Evolutionary conservation across 2,329 filamentous ascomycete species (phyloP).

Genomic region (Aspergillus alliaceus): DNA sequence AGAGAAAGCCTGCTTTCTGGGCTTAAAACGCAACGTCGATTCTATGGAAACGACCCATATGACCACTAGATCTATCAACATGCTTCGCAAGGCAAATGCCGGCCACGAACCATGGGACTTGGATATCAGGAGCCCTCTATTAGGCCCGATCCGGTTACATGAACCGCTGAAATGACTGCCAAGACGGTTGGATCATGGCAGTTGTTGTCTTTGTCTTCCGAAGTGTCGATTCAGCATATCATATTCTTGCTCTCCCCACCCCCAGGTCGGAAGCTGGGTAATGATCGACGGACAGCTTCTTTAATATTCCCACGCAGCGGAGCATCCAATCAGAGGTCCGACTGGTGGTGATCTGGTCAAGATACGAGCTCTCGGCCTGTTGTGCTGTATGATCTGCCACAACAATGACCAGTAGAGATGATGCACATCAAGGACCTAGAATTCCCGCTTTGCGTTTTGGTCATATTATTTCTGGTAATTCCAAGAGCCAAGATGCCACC

Average conservation of each 20-base stretch:
- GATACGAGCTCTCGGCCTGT: neutral
- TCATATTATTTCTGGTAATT: neutral
- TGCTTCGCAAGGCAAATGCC: too few relatives aligned
- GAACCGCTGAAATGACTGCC: too few relatives aligned
- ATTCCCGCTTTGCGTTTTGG: neutral
- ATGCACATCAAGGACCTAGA: neutral
- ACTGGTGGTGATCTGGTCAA: neutral
- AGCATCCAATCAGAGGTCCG: neutral
- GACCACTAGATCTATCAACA: too few relatives aligned
- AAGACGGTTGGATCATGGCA: too few relatives aligned
- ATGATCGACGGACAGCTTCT: neutral
- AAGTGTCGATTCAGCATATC: too few relatives aligned
- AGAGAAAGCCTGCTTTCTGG: too few relatives aligned
- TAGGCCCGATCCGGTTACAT: too few relatives aligned
- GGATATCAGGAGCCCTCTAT: too few relatives aligned
- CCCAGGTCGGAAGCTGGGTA: neutral
- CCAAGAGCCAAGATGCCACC: neutral
- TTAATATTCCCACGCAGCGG: neutral
- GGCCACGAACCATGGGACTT: too few relatives aligned
- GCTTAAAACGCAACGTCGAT: too few relatives aligned
- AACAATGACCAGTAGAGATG: neutral
- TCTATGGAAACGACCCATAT: too few relatives aligned
- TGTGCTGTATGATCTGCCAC: neutral
- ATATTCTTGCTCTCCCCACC: neutral
- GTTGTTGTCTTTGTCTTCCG: too few relatives aligned